Conservation (phyloP, 805 yeast species). For the Suhomyces faveliae region DNA sequence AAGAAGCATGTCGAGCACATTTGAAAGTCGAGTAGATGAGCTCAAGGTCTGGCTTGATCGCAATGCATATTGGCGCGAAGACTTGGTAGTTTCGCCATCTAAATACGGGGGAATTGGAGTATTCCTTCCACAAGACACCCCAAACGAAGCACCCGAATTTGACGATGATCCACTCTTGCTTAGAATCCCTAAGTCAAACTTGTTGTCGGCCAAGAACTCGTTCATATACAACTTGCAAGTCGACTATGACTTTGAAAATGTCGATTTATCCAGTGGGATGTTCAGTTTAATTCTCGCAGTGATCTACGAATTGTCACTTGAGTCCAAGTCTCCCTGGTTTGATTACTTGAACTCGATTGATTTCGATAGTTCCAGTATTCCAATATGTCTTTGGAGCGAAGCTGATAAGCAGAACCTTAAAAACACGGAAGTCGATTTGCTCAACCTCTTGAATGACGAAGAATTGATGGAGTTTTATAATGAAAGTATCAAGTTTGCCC, state of each 20-base stretch:
- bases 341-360: slow-evolving; percentile 58
- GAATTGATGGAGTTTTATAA: slow-evolving; percentile 43
- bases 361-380: slow-evolving; percentile 36
- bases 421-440: slow-evolving; percentile 61
- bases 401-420: slow-evolving; percentile 45
- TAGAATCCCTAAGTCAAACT: slow-evolving; percentile 59
- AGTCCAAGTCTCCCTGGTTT: slow-evolving; percentile 77
- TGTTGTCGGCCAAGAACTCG: slow-evolving; percentile 59
- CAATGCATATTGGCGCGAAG: slow-evolving; percentile 54
- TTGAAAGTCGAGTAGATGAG: not conserved
- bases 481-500: slow-evolving; percentile 44
- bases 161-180: slow-evolving; percentile 41
- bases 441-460: slow-evolving; percentile 55
- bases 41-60: slow-evolving; percentile 51
- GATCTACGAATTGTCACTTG: slow-evolving; percentile 63
- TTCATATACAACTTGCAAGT: slow-evolving; percentile 62
- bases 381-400: slow-evolving; percentile 67
- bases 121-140: slow-evolving; percentile 46
- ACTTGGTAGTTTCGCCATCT: slow-evolving; percentile 47
- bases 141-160: slow-evolving; percentile 31
- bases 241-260: slow-evolving; percentile 41
- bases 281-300: slow-evolving; percentile 65
- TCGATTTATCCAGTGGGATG: slow-evolving; percentile 52
- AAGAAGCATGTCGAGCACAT: not conserved
- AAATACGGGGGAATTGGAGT: slow-evolving; percentile 71